Percentiles rank a stretch among this genome's conserved stretches.
phyloP scores from a whole-genome alignment of 441 rosid genomes.

The Erodium chrysanthum region DNA sequence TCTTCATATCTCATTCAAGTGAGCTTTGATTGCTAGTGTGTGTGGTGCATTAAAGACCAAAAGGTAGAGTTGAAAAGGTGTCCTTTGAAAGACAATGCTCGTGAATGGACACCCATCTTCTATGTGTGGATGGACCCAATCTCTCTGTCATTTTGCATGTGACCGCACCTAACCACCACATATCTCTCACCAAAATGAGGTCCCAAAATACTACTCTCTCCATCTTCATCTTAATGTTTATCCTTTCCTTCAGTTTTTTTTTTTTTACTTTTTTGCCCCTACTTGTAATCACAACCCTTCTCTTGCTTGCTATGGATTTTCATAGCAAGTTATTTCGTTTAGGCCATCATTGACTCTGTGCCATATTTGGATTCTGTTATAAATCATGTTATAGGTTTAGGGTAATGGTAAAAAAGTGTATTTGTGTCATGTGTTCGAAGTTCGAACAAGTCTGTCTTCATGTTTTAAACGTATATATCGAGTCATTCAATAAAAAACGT shows the following conservation, averaged over 20 bases:
- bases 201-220: conserved; percentile 17
- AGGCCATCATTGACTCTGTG: neutral
- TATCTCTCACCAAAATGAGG: neutral
- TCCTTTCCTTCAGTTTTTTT: neutral
- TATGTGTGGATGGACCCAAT: neutral
- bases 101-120: conserved; percentile 19
- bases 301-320: too few relatives aligned
- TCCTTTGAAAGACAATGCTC: conserved; percentile 19
- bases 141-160: conserved; percentile 29
- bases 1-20: neutral
- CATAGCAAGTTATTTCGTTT: neutral
- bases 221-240: neutral
- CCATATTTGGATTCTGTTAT: neutral
- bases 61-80: conserved; percentile 20
- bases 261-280: neutral
- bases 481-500: too few relatives aligned
- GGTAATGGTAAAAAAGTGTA: too few relatives aligned
- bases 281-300: neutral
- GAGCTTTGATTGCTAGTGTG: neutral
- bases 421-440: too few relatives aligned
- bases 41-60: conserved; percentile 28
- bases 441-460: too few relatives aligned
- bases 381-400: too few relatives aligned
- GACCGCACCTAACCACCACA: conserved; percentile 27
- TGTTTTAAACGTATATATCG: too few relatives aligned